A percentile compares a stretch with the other conserved stretches of the same genome.
These are phyloP conservation scores for Mycena haematopus DNA, from an alignment of 768 basidiomycete species.

Conservation along the genomic window DNA sequence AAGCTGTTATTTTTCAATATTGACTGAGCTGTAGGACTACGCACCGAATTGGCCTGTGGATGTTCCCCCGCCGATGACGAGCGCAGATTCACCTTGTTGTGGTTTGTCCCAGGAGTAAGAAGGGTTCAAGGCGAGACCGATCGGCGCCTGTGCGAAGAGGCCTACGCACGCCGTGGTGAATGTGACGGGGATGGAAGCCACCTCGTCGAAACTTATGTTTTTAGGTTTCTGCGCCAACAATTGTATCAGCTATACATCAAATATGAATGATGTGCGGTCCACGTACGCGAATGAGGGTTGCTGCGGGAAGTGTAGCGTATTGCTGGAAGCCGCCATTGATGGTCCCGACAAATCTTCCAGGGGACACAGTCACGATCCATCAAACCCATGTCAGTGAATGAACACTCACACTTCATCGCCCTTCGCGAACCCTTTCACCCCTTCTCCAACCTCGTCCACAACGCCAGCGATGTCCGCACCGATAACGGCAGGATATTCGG, in stretches of 20 bases:
- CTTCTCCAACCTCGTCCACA: slow-evolving; percentile 5
- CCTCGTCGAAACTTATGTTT: background rate
- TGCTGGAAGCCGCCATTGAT: slow-evolving; percentile 11
- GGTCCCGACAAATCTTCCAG: background rate
- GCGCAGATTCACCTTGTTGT: no score
- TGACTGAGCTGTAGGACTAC: slow-evolving; percentile 31
- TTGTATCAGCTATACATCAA: background rate
- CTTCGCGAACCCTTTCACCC: background rate
- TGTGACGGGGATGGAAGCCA: no score
- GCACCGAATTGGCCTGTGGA: no score
- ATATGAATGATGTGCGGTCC: background rate
- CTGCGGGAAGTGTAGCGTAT: background rate
- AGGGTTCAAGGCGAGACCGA: no score
- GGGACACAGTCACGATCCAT: background rate
- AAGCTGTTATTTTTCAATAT: background rate
- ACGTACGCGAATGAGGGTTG: background rate
- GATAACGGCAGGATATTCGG: slow-evolving; percentile 4
- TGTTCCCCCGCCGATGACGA: no score
- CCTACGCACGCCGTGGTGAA: no score
- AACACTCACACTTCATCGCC: slow-evolving; percentile 9
- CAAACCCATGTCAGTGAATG: background rate
- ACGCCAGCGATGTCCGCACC: slow-evolving; percentile 8
- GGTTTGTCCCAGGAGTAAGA: no score
- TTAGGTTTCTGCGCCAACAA: background rate
- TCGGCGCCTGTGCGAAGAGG: no score